Evolutionary conservation across 1,139 yeast genomes (phyloP), one percentile per base, ranked within the genome.

Genomic region (Lodderomyces oxycetoniae): DNA sequence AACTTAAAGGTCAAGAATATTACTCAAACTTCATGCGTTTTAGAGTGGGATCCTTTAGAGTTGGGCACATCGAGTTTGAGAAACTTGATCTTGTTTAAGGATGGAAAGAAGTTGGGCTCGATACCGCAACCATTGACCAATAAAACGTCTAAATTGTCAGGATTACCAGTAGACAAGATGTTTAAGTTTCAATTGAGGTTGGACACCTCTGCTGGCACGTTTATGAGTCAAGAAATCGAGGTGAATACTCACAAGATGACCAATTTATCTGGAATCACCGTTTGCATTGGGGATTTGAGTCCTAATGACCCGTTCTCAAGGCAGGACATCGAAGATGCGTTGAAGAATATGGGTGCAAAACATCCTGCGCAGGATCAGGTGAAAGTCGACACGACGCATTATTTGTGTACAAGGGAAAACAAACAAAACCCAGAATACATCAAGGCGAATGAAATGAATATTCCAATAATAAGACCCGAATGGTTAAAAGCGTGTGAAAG

Each of bases 161-260:
- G 97, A 14, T 71, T 91, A 48, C 88, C 95, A 4, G 79, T 91
- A 36, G 96, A 91, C 53, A 80, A 87, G 29, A 69, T 74, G 25
- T 91, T 86, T 59, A 75, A 73, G 30, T 91, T 91, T 58, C 89
- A 82, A 50, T 71, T 91, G 49, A 75, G 80, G 46, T 67, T 91
- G 52, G 82, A 80, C 41, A 89, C 98, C 5, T 81, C 95, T 1
- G 95, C 97, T 0, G 99, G 99, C 11, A 70, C 72, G 13, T 86
- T 73, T 52, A 67, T 67, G 53, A 84, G 95, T 5, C 82, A 87
- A 28, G 62, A 63, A 22, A 58, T 91, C 26, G 74, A 73, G 35
- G 77, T 89, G 9, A 80, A 75, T 39, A 91, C 98, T 5, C 97
- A 89, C 56, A 89, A 88, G 54, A 89, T 91, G 96, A 89, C 96